Percentiles rank a stretch among this genome's conserved stretches.
Conservation (phyloP, 2,329 filamentous ascomycete genomes). For the Beauveria sp. region DNA sequence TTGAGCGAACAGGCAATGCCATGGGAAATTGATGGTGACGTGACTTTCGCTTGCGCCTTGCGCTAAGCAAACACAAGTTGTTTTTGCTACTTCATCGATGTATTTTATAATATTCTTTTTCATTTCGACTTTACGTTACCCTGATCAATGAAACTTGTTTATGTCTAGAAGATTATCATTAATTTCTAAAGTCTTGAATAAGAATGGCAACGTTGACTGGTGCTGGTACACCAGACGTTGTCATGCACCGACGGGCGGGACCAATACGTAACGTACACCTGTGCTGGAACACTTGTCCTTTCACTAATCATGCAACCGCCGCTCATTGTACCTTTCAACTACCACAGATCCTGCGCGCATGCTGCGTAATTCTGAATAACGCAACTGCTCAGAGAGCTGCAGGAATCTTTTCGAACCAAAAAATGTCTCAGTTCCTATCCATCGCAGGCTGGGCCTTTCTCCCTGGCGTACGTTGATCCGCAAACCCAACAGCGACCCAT, state of each 20-base stretch:
- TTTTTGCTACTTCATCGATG: conserved; percentile 3
- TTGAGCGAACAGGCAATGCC: neutral
- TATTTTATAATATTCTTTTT: conserved; percentile 6
- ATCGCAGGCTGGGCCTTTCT: conserved; percentile 51
- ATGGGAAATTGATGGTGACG: neutral
- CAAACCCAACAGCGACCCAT: neutral
- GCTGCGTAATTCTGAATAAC: neutral
- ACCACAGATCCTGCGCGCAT: neutral
- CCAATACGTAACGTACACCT: neutral
- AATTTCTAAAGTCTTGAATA: too few species aligned
- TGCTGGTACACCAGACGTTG: neutral
- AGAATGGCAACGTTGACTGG: neutral
- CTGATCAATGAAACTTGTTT: neutral
- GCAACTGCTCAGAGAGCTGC: neutral
- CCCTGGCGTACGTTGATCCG: conserved; percentile 35
- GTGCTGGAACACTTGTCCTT: conserved; percentile 8
- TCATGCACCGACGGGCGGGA: neutral
- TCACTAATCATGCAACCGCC: neutral
- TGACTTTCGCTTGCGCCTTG: neutral
- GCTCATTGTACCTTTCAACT: neutral
- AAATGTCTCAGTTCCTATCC: conserved; percentile 46
- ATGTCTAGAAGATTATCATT: neutral
- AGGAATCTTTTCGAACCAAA: neutral
- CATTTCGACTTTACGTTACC: too few species aligned
- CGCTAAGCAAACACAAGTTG: neutral